phyloP scores from a whole-genome alignment of 169 alveolate species.

The Toxoplasma gondii region DNA sequence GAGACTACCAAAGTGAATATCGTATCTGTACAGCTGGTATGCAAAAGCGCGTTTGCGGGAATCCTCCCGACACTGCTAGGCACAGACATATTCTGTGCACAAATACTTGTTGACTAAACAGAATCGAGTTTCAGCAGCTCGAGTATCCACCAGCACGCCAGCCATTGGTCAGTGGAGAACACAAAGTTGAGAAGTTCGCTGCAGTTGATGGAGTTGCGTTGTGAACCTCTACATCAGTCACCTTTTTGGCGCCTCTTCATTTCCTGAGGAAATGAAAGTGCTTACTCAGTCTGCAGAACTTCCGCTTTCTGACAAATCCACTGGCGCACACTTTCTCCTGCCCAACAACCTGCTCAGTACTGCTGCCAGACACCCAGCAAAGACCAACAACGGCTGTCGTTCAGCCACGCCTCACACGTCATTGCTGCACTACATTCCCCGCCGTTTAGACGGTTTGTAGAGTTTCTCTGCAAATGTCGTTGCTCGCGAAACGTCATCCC shows the following conservation, averaged over 20 bases:
- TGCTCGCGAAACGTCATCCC: background rate
- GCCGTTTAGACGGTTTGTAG: background rate
- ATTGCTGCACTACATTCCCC: background rate
- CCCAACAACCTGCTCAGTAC: background rate
- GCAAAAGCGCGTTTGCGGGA: too few species aligned
- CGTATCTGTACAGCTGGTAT: too few species aligned
- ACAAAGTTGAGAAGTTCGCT: too few species aligned
- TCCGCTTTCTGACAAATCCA: background rate
- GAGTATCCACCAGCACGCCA: too few species aligned
- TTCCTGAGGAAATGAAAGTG: background rate
- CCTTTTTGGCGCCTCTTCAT: background rate
- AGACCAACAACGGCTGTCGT: background rate
- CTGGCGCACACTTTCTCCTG: background rate
- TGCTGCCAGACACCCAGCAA: background rate
- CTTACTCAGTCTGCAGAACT: background rate
- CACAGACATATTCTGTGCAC: too few species aligned
- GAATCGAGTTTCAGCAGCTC: too few species aligned
- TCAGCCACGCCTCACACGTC: background rate
- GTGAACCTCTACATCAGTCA: too few species aligned
- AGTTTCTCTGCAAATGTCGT: background rate
- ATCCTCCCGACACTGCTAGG: too few species aligned
- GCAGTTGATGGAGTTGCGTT: too few species aligned
- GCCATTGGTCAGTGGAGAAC: too few species aligned
- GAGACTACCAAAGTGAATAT: too few species aligned
- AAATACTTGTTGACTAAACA: too few species aligned